Base-by-base conservation (phyloP, 2,329 filamentous ascomycete species). In the Colletotrichum lentis region DNA sequence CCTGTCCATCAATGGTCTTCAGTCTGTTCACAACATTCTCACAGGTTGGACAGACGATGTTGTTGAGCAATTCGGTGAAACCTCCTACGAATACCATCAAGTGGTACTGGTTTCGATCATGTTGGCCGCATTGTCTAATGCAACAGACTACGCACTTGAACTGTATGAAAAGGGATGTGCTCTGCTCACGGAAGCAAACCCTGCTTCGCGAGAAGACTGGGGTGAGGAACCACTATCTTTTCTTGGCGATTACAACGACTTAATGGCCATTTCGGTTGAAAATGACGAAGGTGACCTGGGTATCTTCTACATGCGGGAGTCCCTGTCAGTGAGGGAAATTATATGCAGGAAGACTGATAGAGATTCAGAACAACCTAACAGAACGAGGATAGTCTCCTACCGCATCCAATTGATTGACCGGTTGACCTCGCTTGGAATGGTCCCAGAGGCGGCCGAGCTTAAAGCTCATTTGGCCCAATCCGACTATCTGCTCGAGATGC, bases 181-280 rank as follows among this genome's bases (percentile, higher is more conserved):
- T 49, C 5, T 27, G 22, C 22, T 49, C 12, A 24, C 22, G 8
- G 22, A 5, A 10, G 14, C 14, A 49, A 27, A 49, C 5, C 3
- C 6, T 4, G 12, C 22, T 0, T 2, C 5, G 7, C 22, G 0
- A 14, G 5, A 18, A 18, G 5, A 27, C 22, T 49, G 47, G 47
- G 3, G 1, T 2, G 0, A 8, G 0, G 0, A 8, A 0, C 3
- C 43, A 20, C 6, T 49, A 2, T 2, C 0, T 8, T 1, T 3
- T 14, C 18, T 49, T 2, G 1, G 22, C 6, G 3, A 1, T 1
- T 50, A 31, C 4, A 1, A 31, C 0, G 1, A 4, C 7, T 1
- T 7, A 4, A n/a, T n/a, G 24, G 22, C 24, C 3, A n/a, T n/a
- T n/a, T n/a, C n/a, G n/a, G n/a, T n/a, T n/a, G n/a, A n/a, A n/a